phyloP scores from a whole-genome alignment of 2,329 filamentous ascomycete genomes.

The Phyllosticta citribraziliensis region DNA sequence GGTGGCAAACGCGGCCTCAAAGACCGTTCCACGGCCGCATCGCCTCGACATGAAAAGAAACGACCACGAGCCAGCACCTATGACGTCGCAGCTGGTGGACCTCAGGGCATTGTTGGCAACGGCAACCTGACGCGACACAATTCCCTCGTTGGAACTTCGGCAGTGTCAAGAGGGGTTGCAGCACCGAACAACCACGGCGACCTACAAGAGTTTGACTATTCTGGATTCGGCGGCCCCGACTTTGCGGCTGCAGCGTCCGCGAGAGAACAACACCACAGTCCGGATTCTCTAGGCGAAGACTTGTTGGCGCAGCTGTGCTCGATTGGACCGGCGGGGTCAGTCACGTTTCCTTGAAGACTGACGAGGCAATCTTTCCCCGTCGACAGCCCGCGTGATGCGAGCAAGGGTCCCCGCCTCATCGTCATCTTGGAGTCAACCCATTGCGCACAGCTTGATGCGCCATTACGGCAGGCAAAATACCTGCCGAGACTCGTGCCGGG shows the following conservation, averaged over 20 bases:
- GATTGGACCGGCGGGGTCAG: slow-evolving; percentile 4
- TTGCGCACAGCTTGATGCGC: not conserved
- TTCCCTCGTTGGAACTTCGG: not conserved
- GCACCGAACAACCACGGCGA: not conserved
- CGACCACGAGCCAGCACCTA: slow-evolving; percentile 6
- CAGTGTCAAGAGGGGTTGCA: not conserved
- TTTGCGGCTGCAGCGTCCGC: not conserved
- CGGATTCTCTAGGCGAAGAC: slow-evolving; percentile 8
- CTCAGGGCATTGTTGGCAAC: not conserved
- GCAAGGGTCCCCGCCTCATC: not conserved
- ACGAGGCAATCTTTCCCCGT: not conserved
- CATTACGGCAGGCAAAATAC: not conserved
- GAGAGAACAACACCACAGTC: slow-evolving; percentile 2
- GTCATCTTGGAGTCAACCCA: not conserved
- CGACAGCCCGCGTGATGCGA: not conserved
- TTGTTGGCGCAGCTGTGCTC: slow-evolving; percentile 9
- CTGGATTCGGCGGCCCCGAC: slow-evolving; percentile 1
- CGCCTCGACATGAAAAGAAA: slow-evolving; percentile 3
- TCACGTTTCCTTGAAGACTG: slow-evolving; percentile 3
- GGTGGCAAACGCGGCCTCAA: slow-evolving; percentile 5
- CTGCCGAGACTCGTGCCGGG: not conserved
- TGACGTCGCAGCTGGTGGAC: not conserved
- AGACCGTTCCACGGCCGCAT: not conserved
- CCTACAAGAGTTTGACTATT: slow-evolving; percentile 1
- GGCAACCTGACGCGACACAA: not conserved